phyloP scores from a whole-genome alignment of 257 asterid species.

The Plantago major region DNA sequence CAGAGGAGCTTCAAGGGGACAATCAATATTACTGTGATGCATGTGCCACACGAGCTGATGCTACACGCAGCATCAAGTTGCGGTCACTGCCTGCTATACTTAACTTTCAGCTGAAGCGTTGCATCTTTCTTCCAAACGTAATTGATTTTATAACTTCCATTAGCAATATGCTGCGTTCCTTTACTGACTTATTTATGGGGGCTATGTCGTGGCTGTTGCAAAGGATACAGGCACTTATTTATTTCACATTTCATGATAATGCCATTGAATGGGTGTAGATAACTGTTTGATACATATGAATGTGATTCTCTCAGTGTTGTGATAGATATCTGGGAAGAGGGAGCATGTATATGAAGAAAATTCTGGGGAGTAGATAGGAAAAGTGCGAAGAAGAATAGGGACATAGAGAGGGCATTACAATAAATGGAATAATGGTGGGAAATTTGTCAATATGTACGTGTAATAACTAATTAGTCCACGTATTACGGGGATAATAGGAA shows the following conservation, averaged over 20 bases:
- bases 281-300: neutral
- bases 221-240: no score
- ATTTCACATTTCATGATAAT: neutral
- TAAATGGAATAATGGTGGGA: no score
- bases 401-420: no score
- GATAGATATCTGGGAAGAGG: constrained; percentile 1
- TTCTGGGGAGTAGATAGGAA: neutral
- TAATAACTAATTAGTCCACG: no score
- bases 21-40: constrained; percentile 84
- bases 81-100: constrained; percentile 89
- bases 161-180: constrained; percentile 7
- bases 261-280: neutral
- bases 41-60: constrained; percentile 88
- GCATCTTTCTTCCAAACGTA: constrained; percentile 97
- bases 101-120: constrained; percentile 96
- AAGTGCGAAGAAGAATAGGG: neutral
- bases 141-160: constrained; percentile 16
- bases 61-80: constrained; percentile 89
- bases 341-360: neutral
- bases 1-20: constrained; percentile 93
- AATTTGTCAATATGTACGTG: no score
- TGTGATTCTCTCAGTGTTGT: neutral
- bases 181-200: constrained; percentile 10
- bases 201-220: no score
- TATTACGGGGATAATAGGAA: no score